Conservation (phyloP, 2,329 filamentous ascomycete species). For the Neofusicoccum ribis region DNA sequence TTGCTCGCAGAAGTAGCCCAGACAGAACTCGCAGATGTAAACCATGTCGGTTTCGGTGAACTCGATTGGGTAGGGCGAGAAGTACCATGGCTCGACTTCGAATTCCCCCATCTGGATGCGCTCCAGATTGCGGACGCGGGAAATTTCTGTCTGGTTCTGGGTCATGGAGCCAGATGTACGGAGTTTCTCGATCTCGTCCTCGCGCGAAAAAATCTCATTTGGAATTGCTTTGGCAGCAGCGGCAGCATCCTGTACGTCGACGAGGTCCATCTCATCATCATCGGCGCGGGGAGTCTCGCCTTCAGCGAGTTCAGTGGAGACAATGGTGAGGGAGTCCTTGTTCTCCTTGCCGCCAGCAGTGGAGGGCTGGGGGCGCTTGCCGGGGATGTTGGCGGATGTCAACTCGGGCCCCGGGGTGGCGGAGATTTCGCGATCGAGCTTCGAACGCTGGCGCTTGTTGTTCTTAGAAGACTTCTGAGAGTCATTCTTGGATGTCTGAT, state of each 20-base stretch:
- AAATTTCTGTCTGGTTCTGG: slow-evolving; percentile 95
- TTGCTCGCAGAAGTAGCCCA: slow-evolving; percentile 82
- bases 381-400: slow-evolving; percentile 50
- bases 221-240: slow-evolving; percentile 54
- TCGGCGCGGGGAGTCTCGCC: slow-evolving; percentile 51
- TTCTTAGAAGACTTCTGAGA: slow-evolving; percentile 49
- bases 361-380: slow-evolving; percentile 51
- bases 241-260: slow-evolving; percentile 54
- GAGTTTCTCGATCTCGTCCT: slow-evolving; percentile 95
- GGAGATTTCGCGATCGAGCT: slow-evolving; percentile 56
- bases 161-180: slow-evolving; percentile 97
- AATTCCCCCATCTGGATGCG: slow-evolving; percentile 91
- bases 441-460: slow-evolving; percentile 47
- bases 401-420: slow-evolving; percentile 59
- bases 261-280: slow-evolving; percentile 53
- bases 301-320: slow-evolving; percentile 48
- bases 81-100: slow-evolving; percentile 97
- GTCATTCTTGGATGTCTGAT: slow-evolving; percentile 34
- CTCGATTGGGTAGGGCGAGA: slow-evolving; percentile 89
- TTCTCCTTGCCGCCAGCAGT: slow-evolving; percentile 64
- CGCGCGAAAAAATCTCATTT: slow-evolving; percentile 65
- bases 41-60: slow-evolving; percentile 88
- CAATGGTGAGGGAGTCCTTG: slow-evolving; percentile 48
- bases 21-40: slow-evolving; percentile 96
- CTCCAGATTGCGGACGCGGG: slow-evolving; percentile 90